These are phyloP conservation scores for Prototheca stagnorum DNA, from an alignment of 163 green algal genomes.

Conservation along the genomic window DNA sequence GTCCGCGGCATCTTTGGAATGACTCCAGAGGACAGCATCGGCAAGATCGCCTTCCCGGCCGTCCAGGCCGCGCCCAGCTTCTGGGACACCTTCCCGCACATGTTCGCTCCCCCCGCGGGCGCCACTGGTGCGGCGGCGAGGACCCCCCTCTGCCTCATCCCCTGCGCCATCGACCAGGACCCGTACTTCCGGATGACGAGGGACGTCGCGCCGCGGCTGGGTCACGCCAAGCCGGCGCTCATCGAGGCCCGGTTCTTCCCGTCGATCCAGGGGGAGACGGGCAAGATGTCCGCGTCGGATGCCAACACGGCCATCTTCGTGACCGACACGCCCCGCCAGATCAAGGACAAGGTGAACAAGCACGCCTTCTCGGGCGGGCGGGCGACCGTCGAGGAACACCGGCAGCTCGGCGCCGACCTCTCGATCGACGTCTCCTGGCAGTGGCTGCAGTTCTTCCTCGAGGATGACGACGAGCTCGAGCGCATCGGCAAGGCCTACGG, in stretches of 20 bases:
- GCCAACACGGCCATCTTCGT: constrained; percentile 83
- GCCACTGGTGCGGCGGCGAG: constrained; percentile 51
- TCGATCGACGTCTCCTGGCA: constrained; percentile 89
- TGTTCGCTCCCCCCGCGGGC: no score
- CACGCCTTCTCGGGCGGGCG: constrained; percentile 87
- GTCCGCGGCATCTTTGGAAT: constrained; percentile 91
- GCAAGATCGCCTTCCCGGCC: constrained; percentile 85
- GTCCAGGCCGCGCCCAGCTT: constrained; percentile 80
- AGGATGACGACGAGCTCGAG: constrained; percentile 70
- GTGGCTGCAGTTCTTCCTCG: constrained; percentile 96
- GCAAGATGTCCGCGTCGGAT: constrained; percentile 92
- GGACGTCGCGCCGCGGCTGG: constrained; percentile 76
- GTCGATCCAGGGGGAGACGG: constrained; percentile 82
- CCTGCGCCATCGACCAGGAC: constrained; percentile 74
- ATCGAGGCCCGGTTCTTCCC: constrained; percentile 97
- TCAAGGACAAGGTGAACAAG: constrained; percentile 83
- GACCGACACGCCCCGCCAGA: constrained; percentile 80
- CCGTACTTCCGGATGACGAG: constrained; percentile 97
- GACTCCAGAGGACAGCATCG: constrained; percentile 75
- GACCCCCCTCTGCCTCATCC: constrained; percentile 58
- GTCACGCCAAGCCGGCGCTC: constrained; percentile 79
- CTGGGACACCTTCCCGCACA: constrained; percentile 85
- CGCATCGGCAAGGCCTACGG: constrained; percentile 77
- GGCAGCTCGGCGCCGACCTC: constrained; percentile 68
- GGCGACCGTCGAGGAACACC: constrained; percentile 79